phyloP scores from a whole-genome alignment of 495 filamentous ascomycete species.

The Chaetomium cochliodes region DNA sequence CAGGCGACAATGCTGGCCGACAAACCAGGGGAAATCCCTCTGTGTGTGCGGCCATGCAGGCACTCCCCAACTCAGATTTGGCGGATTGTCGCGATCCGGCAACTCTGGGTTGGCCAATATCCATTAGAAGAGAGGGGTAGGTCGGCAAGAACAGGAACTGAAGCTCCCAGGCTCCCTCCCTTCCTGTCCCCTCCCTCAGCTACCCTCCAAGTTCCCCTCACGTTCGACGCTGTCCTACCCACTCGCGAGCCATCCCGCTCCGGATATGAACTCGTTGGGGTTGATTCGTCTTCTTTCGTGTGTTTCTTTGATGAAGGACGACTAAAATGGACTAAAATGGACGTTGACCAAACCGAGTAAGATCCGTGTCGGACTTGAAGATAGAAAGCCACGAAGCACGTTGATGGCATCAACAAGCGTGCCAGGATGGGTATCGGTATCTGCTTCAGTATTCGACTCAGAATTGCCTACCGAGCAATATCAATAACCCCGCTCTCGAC shows the following conservation, averaged over 20 bases:
- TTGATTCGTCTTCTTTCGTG: neutral
- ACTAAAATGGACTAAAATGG: neutral
- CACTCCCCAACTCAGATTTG: conserved; percentile 9
- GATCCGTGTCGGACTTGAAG: too few relatives aligned
- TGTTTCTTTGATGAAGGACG: neutral
- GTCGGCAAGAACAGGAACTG: conserved; percentile 21
- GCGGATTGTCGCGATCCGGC: conserved; percentile 5
- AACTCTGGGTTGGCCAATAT: conserved; percentile 8
- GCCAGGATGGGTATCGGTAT: neutral
- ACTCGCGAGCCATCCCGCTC: neutral
- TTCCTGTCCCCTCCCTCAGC: neutral
- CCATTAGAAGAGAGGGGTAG: conserved; percentile 16
- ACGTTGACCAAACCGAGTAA: neutral
- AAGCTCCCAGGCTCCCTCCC: too few relatives aligned
- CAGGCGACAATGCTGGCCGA: neutral
- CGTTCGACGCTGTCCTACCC: conserved; percentile 11
- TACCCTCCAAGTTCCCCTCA: conserved; percentile 10
- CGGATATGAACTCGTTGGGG: neutral
- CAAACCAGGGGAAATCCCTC: neutral
- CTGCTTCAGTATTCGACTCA: neutral
- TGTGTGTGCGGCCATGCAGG: neutral
- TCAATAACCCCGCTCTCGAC: conserved; percentile 15
- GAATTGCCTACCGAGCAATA: neutral
- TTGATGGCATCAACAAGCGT: neutral
- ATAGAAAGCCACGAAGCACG: too few relatives aligned